These are phyloP conservation scores for Colletotrichum eremochloae DNA, from an alignment of 2,329 filamentous ascomycete genomes.

Conservation along the genomic window DNA sequence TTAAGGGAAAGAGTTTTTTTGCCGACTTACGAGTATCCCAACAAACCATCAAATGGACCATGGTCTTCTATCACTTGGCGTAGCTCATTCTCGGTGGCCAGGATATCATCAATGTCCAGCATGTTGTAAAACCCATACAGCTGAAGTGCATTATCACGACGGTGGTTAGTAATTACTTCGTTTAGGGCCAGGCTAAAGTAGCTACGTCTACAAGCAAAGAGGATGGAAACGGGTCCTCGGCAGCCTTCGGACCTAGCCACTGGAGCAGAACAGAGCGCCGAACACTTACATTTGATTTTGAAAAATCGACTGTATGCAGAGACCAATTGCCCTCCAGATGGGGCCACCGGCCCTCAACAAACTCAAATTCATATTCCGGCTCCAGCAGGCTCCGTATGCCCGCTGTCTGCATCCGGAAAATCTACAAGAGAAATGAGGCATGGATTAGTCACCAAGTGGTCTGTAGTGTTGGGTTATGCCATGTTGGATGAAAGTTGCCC, in stretches of 20 bases:
- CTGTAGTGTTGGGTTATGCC: not conserved
- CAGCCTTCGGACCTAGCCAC: not conserved
- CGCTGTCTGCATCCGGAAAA: slow-evolving; percentile 25
- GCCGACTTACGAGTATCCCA: slow-evolving; percentile 13
- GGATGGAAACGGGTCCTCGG: not conserved
- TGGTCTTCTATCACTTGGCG: slow-evolving; percentile 25
- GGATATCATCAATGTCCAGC: slow-evolving; percentile 23
- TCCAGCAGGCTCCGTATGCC: slow-evolving; percentile 23
- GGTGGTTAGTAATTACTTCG: not conserved
- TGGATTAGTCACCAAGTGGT: not conserved
- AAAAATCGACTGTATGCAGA: slow-evolving; percentile 24
- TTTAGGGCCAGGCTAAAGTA: not conserved
- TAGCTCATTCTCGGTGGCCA: slow-evolving; percentile 21
- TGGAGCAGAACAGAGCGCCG: not conserved
- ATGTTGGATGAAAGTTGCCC: not conserved
- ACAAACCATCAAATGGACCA: slow-evolving; percentile 19
- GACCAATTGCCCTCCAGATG: slow-evolving; percentile 26
- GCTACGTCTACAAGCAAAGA: not conserved
- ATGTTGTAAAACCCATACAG: slow-evolving; percentile 28
- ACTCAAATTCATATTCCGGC: slow-evolving; percentile 26
- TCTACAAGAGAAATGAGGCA: not conserved
- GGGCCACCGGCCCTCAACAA: slow-evolving; percentile 19
- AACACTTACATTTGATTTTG: slow-evolving; percentile 23
- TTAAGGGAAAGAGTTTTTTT: not conserved
- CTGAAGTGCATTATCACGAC: slow-evolving; percentile 2